A percentile compares a stretch with the other conserved stretches of the same genome.
Evolutionary conservation across 2,329 filamentous ascomycete species (phyloP).

Genomic region (Myriosclerotinia duriaeana): DNA sequence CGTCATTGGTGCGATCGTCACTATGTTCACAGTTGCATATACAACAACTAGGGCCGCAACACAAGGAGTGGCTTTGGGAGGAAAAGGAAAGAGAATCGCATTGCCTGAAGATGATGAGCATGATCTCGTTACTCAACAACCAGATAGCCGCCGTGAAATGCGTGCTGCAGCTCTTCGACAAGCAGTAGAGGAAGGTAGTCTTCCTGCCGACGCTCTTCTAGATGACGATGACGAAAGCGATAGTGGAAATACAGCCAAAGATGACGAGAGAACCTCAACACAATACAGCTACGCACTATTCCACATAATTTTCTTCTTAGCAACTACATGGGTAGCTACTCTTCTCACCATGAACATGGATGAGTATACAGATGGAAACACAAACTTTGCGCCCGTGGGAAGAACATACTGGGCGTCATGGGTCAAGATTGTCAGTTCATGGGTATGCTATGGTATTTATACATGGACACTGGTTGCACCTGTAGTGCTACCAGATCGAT

Average conservation of each 20-base stretch:
- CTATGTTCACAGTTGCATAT: constrained; percentile 95
- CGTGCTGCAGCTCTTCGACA: constrained; percentile 85
- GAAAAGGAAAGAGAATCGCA: constrained; percentile 58
- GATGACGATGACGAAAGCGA: constrained; percentile 66
- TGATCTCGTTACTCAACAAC: constrained; percentile 84
- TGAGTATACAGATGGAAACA: constrained; percentile 59
- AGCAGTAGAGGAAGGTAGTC: constrained; percentile 86
- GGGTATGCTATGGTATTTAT: constrained; percentile 95
- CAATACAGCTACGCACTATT: constrained; percentile 97
- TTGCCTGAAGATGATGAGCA: constrained; percentile 76
- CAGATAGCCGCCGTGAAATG: constrained; percentile 79
- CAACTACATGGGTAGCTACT: constrained; percentile 93
- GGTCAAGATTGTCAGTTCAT: constrained; percentile 98
- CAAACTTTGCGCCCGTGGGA: constrained; percentile 89
- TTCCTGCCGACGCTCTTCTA: constrained; percentile 86
- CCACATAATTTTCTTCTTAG: constrained; percentile 96
- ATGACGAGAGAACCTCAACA: constrained; percentile 84
- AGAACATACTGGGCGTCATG: constrained; percentile 96
- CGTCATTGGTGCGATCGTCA: constrained; percentile 89
- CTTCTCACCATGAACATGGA: constrained; percentile 79
- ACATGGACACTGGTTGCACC: constrained; percentile 90
- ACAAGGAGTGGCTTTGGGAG: constrained; percentile 75
- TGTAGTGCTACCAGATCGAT: constrained; percentile 79
- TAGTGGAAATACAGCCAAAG: constrained; percentile 61
- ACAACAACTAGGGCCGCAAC: constrained; percentile 96